Evolutionary conservation across 2,329 filamentous ascomycete genomes (phyloP).

Genomic region (Diaporthe citrichinensis): DNA sequence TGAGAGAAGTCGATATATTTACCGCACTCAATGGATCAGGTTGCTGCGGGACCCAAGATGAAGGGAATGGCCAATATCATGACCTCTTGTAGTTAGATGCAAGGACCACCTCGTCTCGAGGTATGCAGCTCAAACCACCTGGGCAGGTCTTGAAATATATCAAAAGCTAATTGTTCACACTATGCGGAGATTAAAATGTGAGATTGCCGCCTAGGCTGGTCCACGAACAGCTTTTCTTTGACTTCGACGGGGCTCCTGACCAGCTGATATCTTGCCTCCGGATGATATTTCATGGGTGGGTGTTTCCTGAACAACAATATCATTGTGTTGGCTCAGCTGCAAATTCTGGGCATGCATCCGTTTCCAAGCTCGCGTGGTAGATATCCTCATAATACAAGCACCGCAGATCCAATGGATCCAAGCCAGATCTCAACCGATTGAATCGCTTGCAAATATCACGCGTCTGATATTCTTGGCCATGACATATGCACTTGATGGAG

Average conservation of each 20-base stretch:
- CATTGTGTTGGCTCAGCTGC: not conserved
- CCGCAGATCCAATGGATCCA: not conserved
- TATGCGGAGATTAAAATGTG: not conserved
- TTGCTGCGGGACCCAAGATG: not conserved
- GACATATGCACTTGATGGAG: no score
- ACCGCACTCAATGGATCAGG: not conserved
- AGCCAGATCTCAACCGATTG: no score
- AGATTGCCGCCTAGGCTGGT: not conserved
- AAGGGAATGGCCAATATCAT: no score
- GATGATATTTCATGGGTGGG: not conserved
- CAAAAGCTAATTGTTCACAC: not conserved
- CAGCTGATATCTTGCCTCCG: no score
- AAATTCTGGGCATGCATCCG: not conserved
- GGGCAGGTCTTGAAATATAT: not conserved
- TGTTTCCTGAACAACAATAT: not conserved
- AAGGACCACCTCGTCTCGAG: not conserved
- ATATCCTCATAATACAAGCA: not conserved
- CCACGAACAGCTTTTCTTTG: not conserved
- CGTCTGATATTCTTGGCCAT: no score
- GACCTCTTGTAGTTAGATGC: not conserved
- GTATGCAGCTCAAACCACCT: not conserved
- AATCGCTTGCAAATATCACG: not conserved
- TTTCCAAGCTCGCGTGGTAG: not conserved
- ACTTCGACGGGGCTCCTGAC: not conserved
- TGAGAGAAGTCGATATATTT: not conserved